Conservation (phyloP, 257 asterid genomes). For the Solanum ahanhuiri region DNA sequence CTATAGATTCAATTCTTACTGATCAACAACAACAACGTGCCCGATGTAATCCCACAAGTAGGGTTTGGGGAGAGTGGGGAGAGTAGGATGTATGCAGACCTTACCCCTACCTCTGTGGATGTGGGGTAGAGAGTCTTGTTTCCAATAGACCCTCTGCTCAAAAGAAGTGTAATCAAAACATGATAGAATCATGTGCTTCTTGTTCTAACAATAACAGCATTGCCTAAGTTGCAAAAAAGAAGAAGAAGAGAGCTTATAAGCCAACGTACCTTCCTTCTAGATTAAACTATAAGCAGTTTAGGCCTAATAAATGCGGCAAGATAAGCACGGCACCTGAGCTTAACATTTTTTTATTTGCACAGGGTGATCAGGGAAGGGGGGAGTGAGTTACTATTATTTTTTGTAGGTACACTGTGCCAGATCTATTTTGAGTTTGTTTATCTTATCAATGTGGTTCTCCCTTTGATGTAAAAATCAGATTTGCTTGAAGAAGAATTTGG, state of each 20-base stretch:
- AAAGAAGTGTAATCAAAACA: background rate
- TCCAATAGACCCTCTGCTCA: background rate
- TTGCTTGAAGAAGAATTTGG: conserved; percentile 37
- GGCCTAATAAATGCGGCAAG: background rate
- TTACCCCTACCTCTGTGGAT: background rate
- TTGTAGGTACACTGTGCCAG: background rate
- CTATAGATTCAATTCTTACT: background rate
- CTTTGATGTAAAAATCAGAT: conserved; percentile 22
- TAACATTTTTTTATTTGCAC: background rate
- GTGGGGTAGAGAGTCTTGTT: background rate
- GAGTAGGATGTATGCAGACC: background rate
- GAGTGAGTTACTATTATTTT: background rate
- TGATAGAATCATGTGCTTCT: background rate
- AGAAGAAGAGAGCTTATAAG: background rate
- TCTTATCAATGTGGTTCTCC: background rate
- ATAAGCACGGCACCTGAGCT: background rate
- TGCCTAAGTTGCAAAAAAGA: background rate
- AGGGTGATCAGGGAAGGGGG: background rate
- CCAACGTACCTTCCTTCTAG: background rate
- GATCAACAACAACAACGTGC: background rate
- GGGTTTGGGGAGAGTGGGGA: background rate
- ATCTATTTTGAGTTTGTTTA: background rate
- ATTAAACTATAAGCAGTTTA: background rate
- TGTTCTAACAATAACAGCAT: background rate
- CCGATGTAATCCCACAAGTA: background rate